Percentiles rank a stretch among this genome's conserved stretches.
phyloP scores from a whole-genome alignment of 2,329 filamentous ascomycete genomes.

The Orbilia brochopaga region DNA sequence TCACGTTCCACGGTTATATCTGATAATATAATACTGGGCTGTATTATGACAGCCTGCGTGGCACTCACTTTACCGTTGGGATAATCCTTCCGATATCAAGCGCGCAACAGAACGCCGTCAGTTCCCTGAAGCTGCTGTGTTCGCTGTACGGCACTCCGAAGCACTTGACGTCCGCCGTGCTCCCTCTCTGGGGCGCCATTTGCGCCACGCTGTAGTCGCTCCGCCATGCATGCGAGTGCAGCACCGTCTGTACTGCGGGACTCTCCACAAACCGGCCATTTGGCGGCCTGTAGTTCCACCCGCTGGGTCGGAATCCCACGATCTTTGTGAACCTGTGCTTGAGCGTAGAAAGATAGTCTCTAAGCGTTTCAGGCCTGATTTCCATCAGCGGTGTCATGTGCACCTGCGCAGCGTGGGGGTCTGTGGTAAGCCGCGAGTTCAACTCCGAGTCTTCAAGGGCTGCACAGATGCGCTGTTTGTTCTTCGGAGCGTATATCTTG shows the following conservation, averaged over 20 bases:
- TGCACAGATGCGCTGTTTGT: constrained; percentile 82
- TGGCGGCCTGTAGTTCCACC: constrained; percentile 88
- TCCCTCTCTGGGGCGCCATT: constrained; percentile 80
- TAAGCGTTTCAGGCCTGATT: constrained; percentile 85
- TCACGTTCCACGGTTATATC: background rate
- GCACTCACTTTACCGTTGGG: constrained; percentile 77
- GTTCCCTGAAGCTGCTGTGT: constrained; percentile 90
- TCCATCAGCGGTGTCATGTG: constrained; percentile 98
- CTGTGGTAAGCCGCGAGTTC: constrained; percentile 73
- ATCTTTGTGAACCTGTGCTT: constrained; percentile 82
- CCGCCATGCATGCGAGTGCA: constrained; percentile 75
- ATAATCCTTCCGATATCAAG: constrained; percentile 87
- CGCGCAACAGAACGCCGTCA: constrained; percentile 90
- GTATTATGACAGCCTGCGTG: background rate
- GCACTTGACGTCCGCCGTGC: constrained; percentile 78
- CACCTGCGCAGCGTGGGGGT: constrained; percentile 86
- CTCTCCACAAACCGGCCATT: constrained; percentile 68
- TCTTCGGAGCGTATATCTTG: constrained; percentile 85
- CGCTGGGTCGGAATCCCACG: constrained; percentile 88
- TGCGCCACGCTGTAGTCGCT: constrained; percentile 74
- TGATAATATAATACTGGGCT: too few species aligned
- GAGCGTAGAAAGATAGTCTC: constrained; percentile 82
- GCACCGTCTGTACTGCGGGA: constrained; percentile 69
- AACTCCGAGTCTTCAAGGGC: constrained; percentile 87
- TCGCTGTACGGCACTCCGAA: constrained; percentile 96